Evolutionary conservation across 768 basidiomycete genomes (phyloP).

Genomic region (Dioszegia hungarica): DNA sequence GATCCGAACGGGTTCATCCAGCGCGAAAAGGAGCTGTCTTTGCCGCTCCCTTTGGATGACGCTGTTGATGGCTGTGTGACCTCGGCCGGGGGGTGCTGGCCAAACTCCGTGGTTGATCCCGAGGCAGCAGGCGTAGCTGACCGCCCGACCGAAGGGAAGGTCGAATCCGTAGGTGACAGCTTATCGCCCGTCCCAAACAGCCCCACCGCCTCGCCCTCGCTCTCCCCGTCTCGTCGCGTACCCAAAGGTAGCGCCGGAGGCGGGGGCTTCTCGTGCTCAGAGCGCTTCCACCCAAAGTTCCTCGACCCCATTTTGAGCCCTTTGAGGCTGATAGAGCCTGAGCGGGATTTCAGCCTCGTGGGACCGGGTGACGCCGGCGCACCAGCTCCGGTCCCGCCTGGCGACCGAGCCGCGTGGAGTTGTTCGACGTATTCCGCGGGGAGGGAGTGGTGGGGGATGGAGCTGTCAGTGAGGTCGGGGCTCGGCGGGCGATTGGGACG

Average conservation of each 20-base stretch:
- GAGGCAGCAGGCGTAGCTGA: no score
- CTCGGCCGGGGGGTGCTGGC: background rate
- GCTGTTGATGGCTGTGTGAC: background rate
- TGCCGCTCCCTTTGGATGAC: background rate
- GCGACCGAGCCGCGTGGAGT: background rate
- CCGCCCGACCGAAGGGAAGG: background rate
- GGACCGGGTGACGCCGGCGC: background rate
- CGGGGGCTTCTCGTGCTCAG: conserved; percentile 1
- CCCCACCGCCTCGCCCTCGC: background rate
- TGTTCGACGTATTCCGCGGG: conserved; percentile 17
- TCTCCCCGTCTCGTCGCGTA: background rate
- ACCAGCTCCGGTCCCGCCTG: conserved; percentile 9
- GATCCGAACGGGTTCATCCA: conserved; percentile 6
- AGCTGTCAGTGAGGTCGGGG: conserved; percentile 39
- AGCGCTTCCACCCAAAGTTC: conserved; percentile 7
- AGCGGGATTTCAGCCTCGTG: conserved; percentile 13
- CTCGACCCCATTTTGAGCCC: conserved; percentile 17
- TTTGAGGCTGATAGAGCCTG: conserved; percentile 27
- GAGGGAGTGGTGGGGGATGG: conserved; percentile 32
- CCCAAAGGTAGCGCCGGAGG: conserved; percentile 4
- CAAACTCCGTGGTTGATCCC: background rate
- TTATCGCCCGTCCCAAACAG: background rate
- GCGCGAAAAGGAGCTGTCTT: background rate
- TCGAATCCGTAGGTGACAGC: background rate
- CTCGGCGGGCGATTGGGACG: conserved; percentile 7